Evolutionary conservation across 1,284 basidiomycete genomes (phyloP).

Genomic region (Leucoagaricus sp.): DNA sequence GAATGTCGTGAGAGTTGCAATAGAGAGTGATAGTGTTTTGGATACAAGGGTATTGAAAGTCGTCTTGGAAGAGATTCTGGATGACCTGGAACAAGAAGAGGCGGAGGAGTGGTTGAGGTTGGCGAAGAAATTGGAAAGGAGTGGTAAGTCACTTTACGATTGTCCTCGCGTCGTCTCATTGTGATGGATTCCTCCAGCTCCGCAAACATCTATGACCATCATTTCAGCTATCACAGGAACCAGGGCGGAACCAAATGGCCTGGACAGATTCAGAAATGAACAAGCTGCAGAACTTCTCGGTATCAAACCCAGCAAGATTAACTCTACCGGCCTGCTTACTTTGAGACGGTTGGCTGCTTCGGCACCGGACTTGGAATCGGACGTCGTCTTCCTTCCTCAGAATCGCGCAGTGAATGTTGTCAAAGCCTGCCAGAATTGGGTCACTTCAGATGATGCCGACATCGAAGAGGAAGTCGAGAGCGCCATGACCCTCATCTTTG

Average conservation of each 20-base stretch:
- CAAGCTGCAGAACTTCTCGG: slow-evolving; percentile 81
- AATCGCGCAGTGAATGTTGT: slow-evolving; percentile 89
- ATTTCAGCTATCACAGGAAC: slow-evolving; percentile 61
- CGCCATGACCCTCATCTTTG: slow-evolving; percentile 75
- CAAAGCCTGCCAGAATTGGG: slow-evolving; percentile 85
- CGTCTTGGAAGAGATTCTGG: slow-evolving; percentile 62
- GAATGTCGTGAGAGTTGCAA: slow-evolving; percentile 27
- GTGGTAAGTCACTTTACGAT: slow-evolving; percentile 44
- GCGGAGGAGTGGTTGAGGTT: slow-evolving; percentile 77
- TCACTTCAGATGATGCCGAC: slow-evolving; percentile 71
- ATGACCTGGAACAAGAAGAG: slow-evolving; percentile 61
- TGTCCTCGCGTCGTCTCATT: neutral
- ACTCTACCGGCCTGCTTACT: slow-evolving; percentile 66
- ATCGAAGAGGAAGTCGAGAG: slow-evolving; percentile 74
- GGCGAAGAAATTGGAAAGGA: slow-evolving; percentile 61
- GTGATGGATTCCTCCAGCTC: slow-evolving; percentile 45
- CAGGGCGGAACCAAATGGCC: slow-evolving; percentile 68
- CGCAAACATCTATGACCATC: slow-evolving; percentile 67
- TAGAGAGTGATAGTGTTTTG: slow-evolving; percentile 45
- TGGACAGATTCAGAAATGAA: slow-evolving; percentile 89
- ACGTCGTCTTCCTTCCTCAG: slow-evolving; percentile 85
- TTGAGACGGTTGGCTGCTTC: slow-evolving; percentile 75
- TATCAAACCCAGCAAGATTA: slow-evolving; percentile 63
- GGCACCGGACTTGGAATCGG: slow-evolving; percentile 80
- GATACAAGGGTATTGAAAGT: slow-evolving; percentile 60